Conservation (phyloP, 2,329 filamentous ascomycete species). For the Exserohilum turcica region DNA sequence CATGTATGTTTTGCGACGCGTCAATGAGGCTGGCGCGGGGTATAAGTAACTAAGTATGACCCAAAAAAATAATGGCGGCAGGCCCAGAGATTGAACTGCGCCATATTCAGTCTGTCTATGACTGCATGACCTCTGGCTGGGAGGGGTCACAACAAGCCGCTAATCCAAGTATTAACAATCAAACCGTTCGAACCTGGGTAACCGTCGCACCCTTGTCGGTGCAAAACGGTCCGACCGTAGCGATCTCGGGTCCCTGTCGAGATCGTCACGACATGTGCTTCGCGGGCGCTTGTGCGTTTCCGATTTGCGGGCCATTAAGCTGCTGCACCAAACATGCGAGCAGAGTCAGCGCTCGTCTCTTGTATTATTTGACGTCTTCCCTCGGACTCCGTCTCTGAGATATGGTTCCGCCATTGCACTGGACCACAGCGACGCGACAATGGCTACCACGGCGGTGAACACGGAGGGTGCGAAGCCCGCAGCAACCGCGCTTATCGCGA, state of each 20-base stretch:
- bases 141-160: slow-evolving; percentile 20
- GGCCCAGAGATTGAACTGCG: slow-evolving; percentile 1
- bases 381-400: slow-evolving; percentile 9
- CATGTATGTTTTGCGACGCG: background rate
- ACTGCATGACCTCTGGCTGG: slow-evolving; percentile 1
- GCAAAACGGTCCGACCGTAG: slow-evolving; percentile 6
- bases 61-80: background rate
- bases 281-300: slow-evolving; percentile 43
- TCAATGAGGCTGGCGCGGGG: background rate
- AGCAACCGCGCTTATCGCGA: slow-evolving; percentile 32
- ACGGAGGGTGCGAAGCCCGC: slow-evolving; percentile 30
- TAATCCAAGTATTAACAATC: slow-evolving; percentile 14
- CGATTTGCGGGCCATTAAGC: slow-evolving; percentile 19
- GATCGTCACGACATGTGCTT: slow-evolving; percentile 38
- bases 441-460: slow-evolving; percentile 46
- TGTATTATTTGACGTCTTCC: background rate
- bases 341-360: background rate
- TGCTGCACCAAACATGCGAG: slow-evolving; percentile 1
- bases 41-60: background rate
- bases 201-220: slow-evolving; percentile 1
- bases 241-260: slow-evolving; percentile 37
- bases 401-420: slow-evolving; percentile 25
- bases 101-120: slow-evolving; percentile 8
- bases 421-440: slow-evolving; percentile 25
- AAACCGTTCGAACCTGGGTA: slow-evolving; percentile 9